These are phyloP conservation scores for Gonium pectorale DNA, from an alignment of 139 green algal species.

Conservation along the genomic window DNA sequence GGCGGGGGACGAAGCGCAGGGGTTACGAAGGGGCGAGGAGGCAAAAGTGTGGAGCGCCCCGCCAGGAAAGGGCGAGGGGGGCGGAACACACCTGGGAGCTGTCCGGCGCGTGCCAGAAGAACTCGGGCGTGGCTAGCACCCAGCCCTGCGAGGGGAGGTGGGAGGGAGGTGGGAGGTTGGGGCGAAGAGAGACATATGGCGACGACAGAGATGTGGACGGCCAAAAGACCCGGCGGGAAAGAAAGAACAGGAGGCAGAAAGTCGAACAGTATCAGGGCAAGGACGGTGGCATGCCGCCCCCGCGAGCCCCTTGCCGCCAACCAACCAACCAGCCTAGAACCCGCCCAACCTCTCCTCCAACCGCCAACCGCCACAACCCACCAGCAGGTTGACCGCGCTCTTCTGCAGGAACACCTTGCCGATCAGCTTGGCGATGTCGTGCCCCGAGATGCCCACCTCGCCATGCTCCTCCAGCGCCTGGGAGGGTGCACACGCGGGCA, in stretches of 20 bases:
- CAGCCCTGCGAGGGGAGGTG: constrained; percentile 9
- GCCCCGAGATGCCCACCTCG: constrained; percentile 25
- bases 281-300: background rate
- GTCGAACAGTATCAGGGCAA: background rate
- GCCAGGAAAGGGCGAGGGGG: no score
- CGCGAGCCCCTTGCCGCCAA: background rate
- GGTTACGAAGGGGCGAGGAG: no score
- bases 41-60: no score
- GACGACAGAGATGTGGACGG: background rate
- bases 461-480: constrained; percentile 34
- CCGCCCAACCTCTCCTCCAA: background rate
- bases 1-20: no score
- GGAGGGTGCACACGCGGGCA: no score
- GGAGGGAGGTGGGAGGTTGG: background rate
- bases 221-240: background rate
- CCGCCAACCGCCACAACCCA: background rate
- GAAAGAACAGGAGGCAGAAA: background rate
- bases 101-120: constrained; percentile 76
- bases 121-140: constrained; percentile 78
- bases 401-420: constrained; percentile 68
- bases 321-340: no score
- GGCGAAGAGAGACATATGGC: background rate
- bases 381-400: constrained; percentile 73
- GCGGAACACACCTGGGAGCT: constrained; percentile 50
- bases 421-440: constrained; percentile 60